Evolutionary conservation across 2,329 filamentous ascomycete genomes (phyloP), one percentile per base, ranked within the genome.

Genomic region (Aureobasidium mangrovei): DNA sequence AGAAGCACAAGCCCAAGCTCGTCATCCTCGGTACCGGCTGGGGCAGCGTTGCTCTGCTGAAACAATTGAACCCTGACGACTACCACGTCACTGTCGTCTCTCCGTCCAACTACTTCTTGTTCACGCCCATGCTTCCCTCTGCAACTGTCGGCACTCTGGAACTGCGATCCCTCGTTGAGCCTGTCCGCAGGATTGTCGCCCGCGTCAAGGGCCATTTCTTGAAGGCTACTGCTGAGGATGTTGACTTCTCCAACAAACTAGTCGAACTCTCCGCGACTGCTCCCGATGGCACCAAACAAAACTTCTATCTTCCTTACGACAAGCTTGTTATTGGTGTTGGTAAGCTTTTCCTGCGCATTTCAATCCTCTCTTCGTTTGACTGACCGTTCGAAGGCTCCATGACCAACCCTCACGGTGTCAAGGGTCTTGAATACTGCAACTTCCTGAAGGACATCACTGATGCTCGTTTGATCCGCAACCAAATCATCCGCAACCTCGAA

Each of bases 51-150:
- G 88, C 91, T 4, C 74, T 98, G 56, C 73, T 98, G 61, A 98
- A 98, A 73, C 85, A 88, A 58, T 72, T 98, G 59, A 86, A 91
- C 58, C 85, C 90, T 0, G 88, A 91, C 9, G 88, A 96, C 63
- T 98, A 96, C 67, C 91, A 98, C 69, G 85, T 98, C 61, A 97
- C 91, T 4, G 86, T 98, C 38, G 85, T 98, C 41, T 95, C 90
- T 9, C 91, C 93, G 0, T 86, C 86, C 35, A 97, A 97, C 65
- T 95, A 97, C 73, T 98, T 98, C 72, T 74, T 98, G 32, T 98
- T 98, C 70, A 98, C 93, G 2, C 93, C 93, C 0, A 97, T 98
- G 91, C 77, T 98, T 41, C 93, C 93, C 1, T 95, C 90, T 33
- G 94, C 93, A 6, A 98, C 94, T 0, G 93, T 98, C 4, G 94